Base-by-base conservation (phyloP, 2,329 filamentous ascomycete species). In the Pyrenochaeta sp. region DNA sequence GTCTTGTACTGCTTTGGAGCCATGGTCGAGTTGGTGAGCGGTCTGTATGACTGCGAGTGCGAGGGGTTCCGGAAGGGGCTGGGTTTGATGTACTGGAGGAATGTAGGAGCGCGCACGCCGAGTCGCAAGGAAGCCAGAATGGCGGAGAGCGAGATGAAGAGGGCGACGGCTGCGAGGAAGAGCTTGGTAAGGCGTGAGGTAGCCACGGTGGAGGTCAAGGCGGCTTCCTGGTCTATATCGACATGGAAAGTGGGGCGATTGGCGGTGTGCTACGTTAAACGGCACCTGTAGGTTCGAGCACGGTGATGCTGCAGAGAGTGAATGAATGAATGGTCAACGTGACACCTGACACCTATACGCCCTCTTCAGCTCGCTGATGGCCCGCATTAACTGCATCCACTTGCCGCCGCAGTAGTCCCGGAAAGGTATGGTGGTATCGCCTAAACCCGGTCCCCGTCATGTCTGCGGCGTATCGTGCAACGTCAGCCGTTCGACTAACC, bases 121-220 rank as follows among this genome's bases (percentile, higher is more conserved):
- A 84, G 78, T 73, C 86, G 82, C 75, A 83, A 80, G 71, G 83
- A 79, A 81, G 89, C 88, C 88, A 91, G 86, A 71, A 84, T 89
- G 83, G 83, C 78, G 77, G 79, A 69, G 48, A 82, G 75, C 58
- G 77, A 75, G 69, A 85, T 68, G 74, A 90, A 82, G 69, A 89
- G 74, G 64, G 87, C 60, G 66, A 87, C 70, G 66, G 81, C 74
- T 62, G 85, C 75, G 68, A 85, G 60, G 56, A 84, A 70, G 71
- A 82, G 72, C 66, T 68, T 70, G 50, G 50, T 57, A 51, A 54
- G 56, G 60, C 70, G 72, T 74, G 68, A 68, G 69, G 58, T 57
- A 68, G 73, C 73, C 73, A 75, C 57, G 58, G 55, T 74, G 60
- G 31, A 33, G 5, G 42, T 45, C 15, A 31, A 35, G 15, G 6